Base-by-base conservation (phyloP, 495 filamentous ascomycete species). In the Aspergillus avenaceus region DNA sequence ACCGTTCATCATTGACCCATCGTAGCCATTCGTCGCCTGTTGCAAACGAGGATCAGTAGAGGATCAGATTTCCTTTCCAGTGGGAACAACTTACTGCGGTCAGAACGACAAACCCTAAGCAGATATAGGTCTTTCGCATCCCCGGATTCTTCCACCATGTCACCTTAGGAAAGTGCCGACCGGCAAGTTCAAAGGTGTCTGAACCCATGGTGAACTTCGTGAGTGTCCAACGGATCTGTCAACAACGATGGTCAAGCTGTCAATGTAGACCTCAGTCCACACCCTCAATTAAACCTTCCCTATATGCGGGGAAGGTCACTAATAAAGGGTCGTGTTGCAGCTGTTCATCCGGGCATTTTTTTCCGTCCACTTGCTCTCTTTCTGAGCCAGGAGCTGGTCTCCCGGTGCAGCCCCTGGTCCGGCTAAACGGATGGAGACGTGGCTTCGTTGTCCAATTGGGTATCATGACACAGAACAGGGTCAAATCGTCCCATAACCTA, bases 21-120 rank as follows among this genome's bases (percentile, higher is more conserved):
- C 84, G 63, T 86, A 87, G 45, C 84, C 84, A 25, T 78, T 81
- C n/a, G 80, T 85, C 23, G 80, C 80, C 55, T 58, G 18, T 51
- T 29, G n/a, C 21, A 26, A 19, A 26, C 19, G 5, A 19, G 11
- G 26, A 43, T 12, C 11, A 19, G 38, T 18, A 41, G 29, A 14
- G 16, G n/a, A n/a, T n/a, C n/a, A 34, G n/a, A 36, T 34, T 28
- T 26, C 34, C n/a, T 38, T 13, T 12, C 41, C 29, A 38, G 38
- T 25, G 31, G 6, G 18, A 13, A 34, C 13, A 34, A 28, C 53
- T 53, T 32, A 61, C 67, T n/a, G 65, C 65, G 0, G 67, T 71
- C 13, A 71, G 49, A 49, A 71, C 64, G 23, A 64, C 67, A 22
- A 65, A 62, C 62, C 63, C 64, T 28, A 71, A 45, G 14, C 61